Percentiles rank a stretch among this genome's conserved stretches.
phyloP scores from a whole-genome alignment of 106 monocot genomes.

The Gastrodia elata region DNA sequence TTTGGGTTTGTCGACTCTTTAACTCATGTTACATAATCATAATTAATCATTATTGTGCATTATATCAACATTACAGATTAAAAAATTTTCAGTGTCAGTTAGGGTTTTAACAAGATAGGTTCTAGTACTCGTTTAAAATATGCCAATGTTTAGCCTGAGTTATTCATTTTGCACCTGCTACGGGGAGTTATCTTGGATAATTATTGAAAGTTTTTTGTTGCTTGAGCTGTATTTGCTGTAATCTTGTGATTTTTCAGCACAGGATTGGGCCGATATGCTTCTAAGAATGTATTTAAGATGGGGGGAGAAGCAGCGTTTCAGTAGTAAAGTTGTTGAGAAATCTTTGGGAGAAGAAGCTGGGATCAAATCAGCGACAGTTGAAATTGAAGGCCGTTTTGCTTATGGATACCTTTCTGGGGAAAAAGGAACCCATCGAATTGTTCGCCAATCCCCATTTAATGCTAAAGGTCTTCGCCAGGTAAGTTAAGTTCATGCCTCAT shows the following conservation, averaged over 20 bases:
- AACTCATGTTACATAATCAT: too few species aligned
- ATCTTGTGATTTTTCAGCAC: slow-evolving; percentile 51
- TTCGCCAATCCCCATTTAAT: slow-evolving; percentile 96
- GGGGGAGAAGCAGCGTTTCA: slow-evolving; percentile 89
- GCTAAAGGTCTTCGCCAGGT: slow-evolving; percentile 98
- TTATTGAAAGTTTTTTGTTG: not conserved
- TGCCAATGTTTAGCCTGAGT: too few species aligned
- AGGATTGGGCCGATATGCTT: slow-evolving; percentile 99
- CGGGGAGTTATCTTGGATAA: not conserved
- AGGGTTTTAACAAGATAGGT: too few species aligned
- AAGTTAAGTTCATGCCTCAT: slow-evolving; percentile 1
- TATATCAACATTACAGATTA: too few species aligned
- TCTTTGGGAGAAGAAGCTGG: slow-evolving; percentile 96
- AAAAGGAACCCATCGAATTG: slow-evolving; percentile 94
- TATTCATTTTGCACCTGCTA: not conserved
- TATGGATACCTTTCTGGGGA: slow-evolving; percentile 97
- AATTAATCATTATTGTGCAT: too few species aligned
- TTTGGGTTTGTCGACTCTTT: too few species aligned
- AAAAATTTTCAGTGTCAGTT: too few species aligned
- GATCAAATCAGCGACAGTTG: slow-evolving; percentile 86
- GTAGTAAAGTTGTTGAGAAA: slow-evolving; percentile 83
- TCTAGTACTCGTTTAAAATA: too few species aligned
- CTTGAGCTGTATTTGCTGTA: not conserved
- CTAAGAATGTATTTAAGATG: slow-evolving; percentile 88
- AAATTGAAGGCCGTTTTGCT: slow-evolving; percentile 89